These are phyloP conservation scores for Xylaria curta DNA, from an alignment of 495 filamentous ascomycete genomes.

Conservation along the genomic window DNA sequence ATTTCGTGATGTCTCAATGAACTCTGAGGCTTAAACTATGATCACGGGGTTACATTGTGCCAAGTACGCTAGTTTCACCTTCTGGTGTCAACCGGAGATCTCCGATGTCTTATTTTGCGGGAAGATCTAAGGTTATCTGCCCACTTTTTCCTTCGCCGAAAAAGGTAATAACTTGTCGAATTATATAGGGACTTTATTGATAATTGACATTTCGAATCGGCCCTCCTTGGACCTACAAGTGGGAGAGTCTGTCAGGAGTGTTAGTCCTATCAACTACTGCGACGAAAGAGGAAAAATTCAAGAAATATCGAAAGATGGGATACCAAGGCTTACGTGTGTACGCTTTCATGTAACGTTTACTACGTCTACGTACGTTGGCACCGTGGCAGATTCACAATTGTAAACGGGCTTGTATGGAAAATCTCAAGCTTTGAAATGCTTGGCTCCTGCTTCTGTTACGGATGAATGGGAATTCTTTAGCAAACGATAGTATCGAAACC, in stretches of 20 bases:
- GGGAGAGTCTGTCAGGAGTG: background rate
- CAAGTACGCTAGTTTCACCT: background rate
- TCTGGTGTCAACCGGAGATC: background rate
- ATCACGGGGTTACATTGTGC: background rate
- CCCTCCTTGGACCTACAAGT: background rate
- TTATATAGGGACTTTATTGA: too few species aligned
- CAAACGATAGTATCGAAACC: background rate
- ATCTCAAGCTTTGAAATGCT: background rate
- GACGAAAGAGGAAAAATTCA: too few species aligned
- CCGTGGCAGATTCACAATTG: background rate
- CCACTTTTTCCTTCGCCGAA: too few species aligned
- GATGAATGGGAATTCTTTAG: background rate
- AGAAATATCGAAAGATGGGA: too few species aligned
- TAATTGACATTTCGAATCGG: background rate
- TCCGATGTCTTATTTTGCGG: background rate
- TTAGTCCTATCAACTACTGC: too few species aligned
- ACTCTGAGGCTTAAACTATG: constrained; percentile 4
- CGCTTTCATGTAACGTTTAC: too few species aligned
- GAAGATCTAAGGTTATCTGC: too few species aligned
- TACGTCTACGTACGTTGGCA: too few species aligned
- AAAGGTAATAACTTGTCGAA: too few species aligned
- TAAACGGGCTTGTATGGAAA: background rate
- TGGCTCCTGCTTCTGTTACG: background rate
- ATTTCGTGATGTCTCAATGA: background rate
- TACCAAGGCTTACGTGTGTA: too few species aligned